Evolutionary conservation across 768 basidiomycete species (phyloP), one percentile per base, ranked within the genome.

Genomic region (Suillus cothurnatus): DNA sequence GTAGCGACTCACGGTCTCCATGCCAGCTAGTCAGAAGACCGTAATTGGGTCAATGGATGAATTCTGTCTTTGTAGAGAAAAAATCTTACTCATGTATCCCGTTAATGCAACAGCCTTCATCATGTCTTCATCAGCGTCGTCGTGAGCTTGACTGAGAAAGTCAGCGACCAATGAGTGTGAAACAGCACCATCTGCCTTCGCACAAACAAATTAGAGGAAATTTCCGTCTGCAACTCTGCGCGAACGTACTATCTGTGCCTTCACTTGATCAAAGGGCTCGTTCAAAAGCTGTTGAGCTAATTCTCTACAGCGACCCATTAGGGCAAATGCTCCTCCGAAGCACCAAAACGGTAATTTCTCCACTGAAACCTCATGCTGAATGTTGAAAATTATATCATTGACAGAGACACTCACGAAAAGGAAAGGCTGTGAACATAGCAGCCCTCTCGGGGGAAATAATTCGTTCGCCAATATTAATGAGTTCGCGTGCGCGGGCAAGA

Each of bases 371-470:
- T 34, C 32, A 19, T n/a, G 21, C 14, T 36, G 1, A 56, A 36
- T 36, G 6, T 56, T 23, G 7, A 23, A 17, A 23, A n/a, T 15
- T 6, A 23, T 14, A 21, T 36, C 1, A 11, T 31, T 9, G 2
- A 56, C n/a, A 8, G 34, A 36, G 21, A 11, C 8, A 62, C 62
- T 47, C 23, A 65, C 64, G 39, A 19, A 62, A 56, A 21, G 64
- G 64, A 21, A 65, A 62, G 21, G 64, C 53, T 19, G 47, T 34
- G 12, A 65, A 53, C 26, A 65, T 36, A 11, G 59, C 61, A 17
- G 61, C 26, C 1, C 15, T 62, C 39, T 38, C 34, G 6, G 61
- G 52, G 17, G 41, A 21, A 4, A 15, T 0, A 15, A 56, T n/a
- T 6, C 15, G 55, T n/a, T 23, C 3, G n/a, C 4, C 14, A 4